A percentile compares a stretch with the other conserved stretches of the same genome.
phyloP scores from a whole-genome alignment of 2,329 filamentous ascomycete genomes.

The Monosporascus sp. region DNA sequence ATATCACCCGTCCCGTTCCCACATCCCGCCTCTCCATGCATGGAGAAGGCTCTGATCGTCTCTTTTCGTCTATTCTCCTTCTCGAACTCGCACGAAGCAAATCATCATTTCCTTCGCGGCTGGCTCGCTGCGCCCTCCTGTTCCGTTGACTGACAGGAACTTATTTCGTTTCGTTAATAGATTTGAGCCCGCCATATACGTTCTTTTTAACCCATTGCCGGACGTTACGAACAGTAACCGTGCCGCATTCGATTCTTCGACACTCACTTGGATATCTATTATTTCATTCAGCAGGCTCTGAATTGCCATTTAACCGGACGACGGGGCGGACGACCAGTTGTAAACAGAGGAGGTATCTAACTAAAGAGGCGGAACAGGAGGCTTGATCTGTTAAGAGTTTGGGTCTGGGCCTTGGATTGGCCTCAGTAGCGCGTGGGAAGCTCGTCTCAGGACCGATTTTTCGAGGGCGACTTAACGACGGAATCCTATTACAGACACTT shows the following conservation, averaged over 20 bases:
- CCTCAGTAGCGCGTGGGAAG: constrained; percentile 10
- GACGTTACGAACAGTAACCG: constrained; percentile 1
- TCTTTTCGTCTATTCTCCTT: background rate
- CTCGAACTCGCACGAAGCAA: background rate
- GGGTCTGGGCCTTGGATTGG: constrained; percentile 5
- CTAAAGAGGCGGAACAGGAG: background rate
- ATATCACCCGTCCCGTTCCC: constrained; percentile 25
- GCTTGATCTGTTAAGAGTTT: background rate
- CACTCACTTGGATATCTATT: constrained; percentile 27
- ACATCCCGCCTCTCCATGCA: constrained; percentile 22
- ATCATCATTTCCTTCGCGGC: constrained; percentile 15
- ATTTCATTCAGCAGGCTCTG: constrained; percentile 51
- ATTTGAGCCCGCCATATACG: constrained; percentile 23
- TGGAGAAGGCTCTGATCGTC: background rate
- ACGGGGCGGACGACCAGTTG: constrained; percentile 6
- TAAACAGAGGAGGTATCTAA: background rate
- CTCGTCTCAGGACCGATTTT: constrained; percentile 6
- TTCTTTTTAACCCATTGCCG: constrained; percentile 10
- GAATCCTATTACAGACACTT: constrained; percentile 7
- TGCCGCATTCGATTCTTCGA: constrained; percentile 21
- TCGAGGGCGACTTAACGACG: constrained; percentile 7
- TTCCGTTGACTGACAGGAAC: constrained; percentile 31
- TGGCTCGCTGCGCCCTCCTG: constrained; percentile 22
- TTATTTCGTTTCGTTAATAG: constrained; percentile 25
- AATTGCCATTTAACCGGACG: constrained; percentile 25